Evolutionary conservation across 2,329 filamentous ascomycete genomes (phyloP).

Genomic region (Alternaria sp.): DNA sequence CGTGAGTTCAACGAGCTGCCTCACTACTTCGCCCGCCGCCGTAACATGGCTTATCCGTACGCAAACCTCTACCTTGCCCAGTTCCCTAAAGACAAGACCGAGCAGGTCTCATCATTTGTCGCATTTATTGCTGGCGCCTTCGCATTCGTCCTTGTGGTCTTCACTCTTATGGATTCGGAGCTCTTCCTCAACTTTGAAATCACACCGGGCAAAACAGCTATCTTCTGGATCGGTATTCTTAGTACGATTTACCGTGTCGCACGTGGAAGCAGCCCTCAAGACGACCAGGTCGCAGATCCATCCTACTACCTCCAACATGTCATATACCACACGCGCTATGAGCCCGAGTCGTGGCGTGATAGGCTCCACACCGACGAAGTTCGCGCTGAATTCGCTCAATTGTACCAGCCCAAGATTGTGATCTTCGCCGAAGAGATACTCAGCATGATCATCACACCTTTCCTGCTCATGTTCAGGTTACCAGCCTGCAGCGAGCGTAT

Average conservation of each 20-base stretch:
- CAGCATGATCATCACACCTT: slow-evolving; percentile 89
- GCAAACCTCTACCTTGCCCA: slow-evolving; percentile 92
- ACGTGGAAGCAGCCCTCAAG: slow-evolving; percentile 77
- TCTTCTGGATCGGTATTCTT: slow-evolving; percentile 89
- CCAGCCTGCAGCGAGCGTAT: slow-evolving; percentile 90
- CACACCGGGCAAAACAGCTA: slow-evolving; percentile 81
- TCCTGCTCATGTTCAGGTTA: slow-evolving; percentile 84
- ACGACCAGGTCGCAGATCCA: slow-evolving; percentile 92
- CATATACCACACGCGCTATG: slow-evolving; percentile 90
- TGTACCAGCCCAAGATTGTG: slow-evolving; percentile 91
- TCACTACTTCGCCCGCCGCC: slow-evolving; percentile 86
- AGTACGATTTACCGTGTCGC: slow-evolving; percentile 83
- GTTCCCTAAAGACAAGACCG: slow-evolving; percentile 93
- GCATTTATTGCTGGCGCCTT: slow-evolving; percentile 88
- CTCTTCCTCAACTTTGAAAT: slow-evolving; percentile 92
- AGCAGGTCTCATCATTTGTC: slow-evolving; percentile 82
- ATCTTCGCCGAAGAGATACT: slow-evolving; percentile 93
- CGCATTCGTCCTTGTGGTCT: slow-evolving; percentile 81
- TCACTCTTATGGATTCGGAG: slow-evolving; percentile 88
- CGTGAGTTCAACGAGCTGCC: slow-evolving; percentile 96
- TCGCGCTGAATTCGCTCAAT: slow-evolving; percentile 83
- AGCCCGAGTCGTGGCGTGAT: slow-evolving; percentile 85
- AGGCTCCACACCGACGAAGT: slow-evolving; percentile 94
- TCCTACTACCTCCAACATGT: slow-evolving; percentile 88
- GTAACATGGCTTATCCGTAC: slow-evolving; percentile 94